Conservation (phyloP, 192 early-diverging fungal genomes). For the Podila minutissima region DNA sequence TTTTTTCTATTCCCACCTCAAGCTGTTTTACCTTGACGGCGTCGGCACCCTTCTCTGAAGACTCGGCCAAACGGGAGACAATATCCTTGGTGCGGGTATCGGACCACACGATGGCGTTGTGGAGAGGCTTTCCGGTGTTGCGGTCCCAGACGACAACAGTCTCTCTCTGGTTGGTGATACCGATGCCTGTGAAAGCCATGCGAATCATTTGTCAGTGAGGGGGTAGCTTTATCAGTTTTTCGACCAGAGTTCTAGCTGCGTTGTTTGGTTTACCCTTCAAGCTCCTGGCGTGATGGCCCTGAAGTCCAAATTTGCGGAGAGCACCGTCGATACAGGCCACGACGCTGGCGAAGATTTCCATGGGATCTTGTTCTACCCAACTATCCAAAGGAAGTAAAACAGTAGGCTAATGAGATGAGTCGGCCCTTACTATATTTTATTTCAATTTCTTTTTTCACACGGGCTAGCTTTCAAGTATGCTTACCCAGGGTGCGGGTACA, state of each 20-base stretch:
- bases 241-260: no score
- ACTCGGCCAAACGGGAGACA: conserved; percentile 69
- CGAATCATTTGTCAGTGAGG: neutral
- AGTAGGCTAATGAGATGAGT: no score
- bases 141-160: conserved; percentile 93
- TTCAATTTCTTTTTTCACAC: no score
- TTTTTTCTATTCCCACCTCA: neutral
- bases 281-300: conserved; percentile 64
- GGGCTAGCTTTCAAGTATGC: neutral
- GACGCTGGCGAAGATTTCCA: conserved; percentile 76
- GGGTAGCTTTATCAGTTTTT: neutral
- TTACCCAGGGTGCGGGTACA: conserved; percentile 80
- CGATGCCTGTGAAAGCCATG: conserved; percentile 63
- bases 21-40: conserved; percentile 31
- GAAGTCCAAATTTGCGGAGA: conserved; percentile 66
- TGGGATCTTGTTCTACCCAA: conserved; percentile 92
- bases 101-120: conserved; percentile 93
- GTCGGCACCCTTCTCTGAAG: conserved; percentile 48
- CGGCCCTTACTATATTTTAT: neutral
- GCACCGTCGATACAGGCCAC: conserved; percentile 74
- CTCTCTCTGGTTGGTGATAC: conserved; percentile 96
- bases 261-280: conserved; percentile 34
- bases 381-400: conserved; percentile 34
- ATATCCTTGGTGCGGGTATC: conserved; percentile 84
- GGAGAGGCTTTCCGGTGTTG: conserved; percentile 78